A percentile compares a stretch with the other conserved stretches of the same genome.
Conservation (phyloP, 78 protist genomes). For the slime mould (Dictyostelium discoideum) region DNA sequence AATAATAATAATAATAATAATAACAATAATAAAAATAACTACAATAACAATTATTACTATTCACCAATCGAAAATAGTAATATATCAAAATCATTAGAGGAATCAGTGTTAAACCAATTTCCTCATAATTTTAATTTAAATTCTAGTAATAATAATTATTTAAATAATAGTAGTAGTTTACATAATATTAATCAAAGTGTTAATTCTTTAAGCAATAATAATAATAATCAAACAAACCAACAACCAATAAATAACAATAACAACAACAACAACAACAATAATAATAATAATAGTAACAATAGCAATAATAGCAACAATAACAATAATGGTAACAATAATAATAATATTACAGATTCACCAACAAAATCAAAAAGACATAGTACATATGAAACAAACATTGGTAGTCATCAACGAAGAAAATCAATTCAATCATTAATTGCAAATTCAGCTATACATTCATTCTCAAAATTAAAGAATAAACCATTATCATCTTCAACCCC, state of each 20-base stretch:
- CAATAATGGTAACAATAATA: neutral
- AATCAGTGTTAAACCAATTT: neutral
- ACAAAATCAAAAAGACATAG: conserved; percentile 17
- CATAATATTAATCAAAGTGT: neutral
- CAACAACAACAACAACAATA: neutral
- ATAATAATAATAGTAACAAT: neutral
- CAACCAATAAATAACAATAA: neutral
- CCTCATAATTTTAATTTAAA: neutral
- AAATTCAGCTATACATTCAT: conserved; percentile 4
- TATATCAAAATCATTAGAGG: neutral
- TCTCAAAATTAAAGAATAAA: conserved; percentile 4
- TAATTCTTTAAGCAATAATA: neutral
- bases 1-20: neutral
- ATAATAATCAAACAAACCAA: neutral
- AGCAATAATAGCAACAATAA: neutral
- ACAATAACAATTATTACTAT: neutral
- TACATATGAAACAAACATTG: conserved; percentile 23
- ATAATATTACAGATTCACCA: neutral
- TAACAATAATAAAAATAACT: neutral
- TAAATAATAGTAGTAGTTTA: neutral
- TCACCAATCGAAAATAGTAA: neutral
- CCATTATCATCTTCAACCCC: neutral
- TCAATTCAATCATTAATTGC: conserved; percentile 13
- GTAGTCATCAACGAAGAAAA: conserved; percentile 10
- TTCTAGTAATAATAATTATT: conserved; percentile 9